phyloP scores from a whole-genome alignment of 2,329 filamentous ascomycete species.

The Aspergillus brunneoviolaceus region DNA sequence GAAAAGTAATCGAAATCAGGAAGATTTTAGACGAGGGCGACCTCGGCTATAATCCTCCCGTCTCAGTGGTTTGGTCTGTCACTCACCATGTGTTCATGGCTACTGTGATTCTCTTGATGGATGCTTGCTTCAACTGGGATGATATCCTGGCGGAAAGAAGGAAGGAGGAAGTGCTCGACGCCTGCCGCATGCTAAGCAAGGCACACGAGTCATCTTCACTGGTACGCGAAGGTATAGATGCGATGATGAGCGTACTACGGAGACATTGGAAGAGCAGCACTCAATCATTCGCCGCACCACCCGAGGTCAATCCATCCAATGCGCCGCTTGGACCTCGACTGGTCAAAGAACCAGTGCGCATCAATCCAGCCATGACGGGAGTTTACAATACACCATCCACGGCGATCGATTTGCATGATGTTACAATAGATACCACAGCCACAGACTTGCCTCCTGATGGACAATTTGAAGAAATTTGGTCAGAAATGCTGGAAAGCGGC shows the following conservation, averaged over 20 bases:
- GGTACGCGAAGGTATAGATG: conserved; percentile 36
- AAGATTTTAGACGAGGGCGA: conserved; percentile 34
- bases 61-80: conserved; percentile 32
- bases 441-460: neutral
- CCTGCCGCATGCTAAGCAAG: conserved; percentile 40
- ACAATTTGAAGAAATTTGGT: conserved; percentile 34
- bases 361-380: neutral
- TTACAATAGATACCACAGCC: neutral
- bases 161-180: conserved; percentile 38
- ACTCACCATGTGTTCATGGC: conserved; percentile 45
- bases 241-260: conserved; percentile 37
- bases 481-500: conserved; percentile 31
- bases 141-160: conserved; percentile 37
- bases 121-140: conserved; percentile 43
- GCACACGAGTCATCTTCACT: conserved; percentile 33
- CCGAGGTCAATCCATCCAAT: neutral
- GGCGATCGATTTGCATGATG: neutral
- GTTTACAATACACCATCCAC: neutral
- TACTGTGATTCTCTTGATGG: conserved; percentile 40
- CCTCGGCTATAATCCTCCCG: conserved; percentile 25
- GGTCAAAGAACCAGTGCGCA: neutral
- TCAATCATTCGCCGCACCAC: neutral
- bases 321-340: neutral
- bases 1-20: conserved; percentile 39
- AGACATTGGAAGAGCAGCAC: conserved; percentile 31